phyloP scores from a whole-genome alignment of 345 rosid species.

The Alliaria petiolata region DNA sequence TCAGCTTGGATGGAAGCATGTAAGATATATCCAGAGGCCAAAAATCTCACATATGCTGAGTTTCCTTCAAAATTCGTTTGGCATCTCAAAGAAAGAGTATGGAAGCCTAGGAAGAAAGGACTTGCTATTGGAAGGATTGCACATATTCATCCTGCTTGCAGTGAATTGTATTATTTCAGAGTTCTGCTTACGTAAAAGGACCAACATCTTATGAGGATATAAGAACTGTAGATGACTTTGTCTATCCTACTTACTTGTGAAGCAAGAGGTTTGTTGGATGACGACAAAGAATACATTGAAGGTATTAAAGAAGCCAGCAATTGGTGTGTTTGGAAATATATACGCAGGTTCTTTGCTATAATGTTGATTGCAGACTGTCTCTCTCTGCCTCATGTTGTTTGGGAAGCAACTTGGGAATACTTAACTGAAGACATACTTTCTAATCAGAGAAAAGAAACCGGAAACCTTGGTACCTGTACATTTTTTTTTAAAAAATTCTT shows the following conservation, averaged over 20 bases:
- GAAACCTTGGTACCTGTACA: no score
- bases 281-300: neutral
- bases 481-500: no score
- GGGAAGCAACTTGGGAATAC: no score
- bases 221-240: neutral
- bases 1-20: neutral
- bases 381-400: no score
- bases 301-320: neutral
- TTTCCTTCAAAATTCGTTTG: neutral
- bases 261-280: neutral
- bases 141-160: neutral
- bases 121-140: neutral
- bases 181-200: neutral
- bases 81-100: neutral
- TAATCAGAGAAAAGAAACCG: no score
- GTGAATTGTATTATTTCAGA: neutral
- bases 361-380: neutral
- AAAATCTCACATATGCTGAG: neutral
- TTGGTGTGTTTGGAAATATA: fast-evolving
- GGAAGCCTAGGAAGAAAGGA: neutral
- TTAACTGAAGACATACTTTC: no score
- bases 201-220: neutral
- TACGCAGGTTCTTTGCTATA: neutral
- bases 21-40: neutral
- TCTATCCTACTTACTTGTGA: neutral